Evolutionary conservation across 148 eudicot species (phyloP), one percentile per base, ranked within the genome.

Genomic region (Silene latifolia): DNA sequence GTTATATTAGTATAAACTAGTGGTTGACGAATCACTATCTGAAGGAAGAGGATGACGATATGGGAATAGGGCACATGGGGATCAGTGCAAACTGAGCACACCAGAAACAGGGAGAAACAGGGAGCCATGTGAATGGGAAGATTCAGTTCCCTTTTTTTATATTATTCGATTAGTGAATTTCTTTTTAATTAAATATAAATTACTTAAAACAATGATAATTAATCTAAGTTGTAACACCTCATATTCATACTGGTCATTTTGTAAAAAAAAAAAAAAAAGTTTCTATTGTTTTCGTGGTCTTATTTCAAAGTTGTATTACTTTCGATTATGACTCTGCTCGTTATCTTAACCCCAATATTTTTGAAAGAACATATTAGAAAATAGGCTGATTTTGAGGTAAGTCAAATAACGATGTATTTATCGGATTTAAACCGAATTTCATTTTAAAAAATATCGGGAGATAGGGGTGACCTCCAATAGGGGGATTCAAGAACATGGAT

Each of bases 401-500:
- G 0, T 7, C 44, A 8, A 39, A 39, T 39, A 0, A 39, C 44
- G 6, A 39, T 0, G 8, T 39, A 39, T 39, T 39, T 39, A 39
- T 39, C 9, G 8, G 44, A 39, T 39, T 39, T 7, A 39, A 39
- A 39, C 8, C 44, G 0, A 39, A 7, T 39, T 39, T 39, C 44
- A 0, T 39, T 39, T 39, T 39, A 6, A 39, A 39, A 39, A 5
- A 7, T 39, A 39, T 39, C 44, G 9, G 9, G 44, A 39, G 44
- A 39, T 39, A 39, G 44, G 44, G 44, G 44, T 39, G 44, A 39
- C 44, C 44, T 39, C 44, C 44, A 7, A 39, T 39, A 7, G 76
- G 18, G 78, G 48, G 75, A 73, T 62, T 80, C 23, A 59, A 77
- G 90, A 88, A 90, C 88, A 83, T 86, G 92, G 88, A 80, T 84